Percentiles rank a stretch among this genome's conserved stretches.
Conservation (phyloP, 345 rosid genomes). For the Aquilaria malaccensis region DNA sequence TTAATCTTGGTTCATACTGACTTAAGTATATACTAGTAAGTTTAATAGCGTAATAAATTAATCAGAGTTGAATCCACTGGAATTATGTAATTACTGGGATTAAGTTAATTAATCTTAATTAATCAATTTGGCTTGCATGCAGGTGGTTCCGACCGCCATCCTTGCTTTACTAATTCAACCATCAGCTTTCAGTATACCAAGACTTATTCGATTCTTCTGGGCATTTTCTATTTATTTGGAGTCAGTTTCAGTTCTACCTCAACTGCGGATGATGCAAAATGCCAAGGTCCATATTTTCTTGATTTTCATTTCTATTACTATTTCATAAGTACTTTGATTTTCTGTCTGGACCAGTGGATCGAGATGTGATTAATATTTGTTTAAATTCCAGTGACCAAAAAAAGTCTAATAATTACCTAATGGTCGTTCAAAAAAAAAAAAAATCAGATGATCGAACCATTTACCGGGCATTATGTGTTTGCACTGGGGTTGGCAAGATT, state of each 20-base stretch:
- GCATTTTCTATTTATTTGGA: constrained; percentile 62
- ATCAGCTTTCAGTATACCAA: constrained; percentile 7
- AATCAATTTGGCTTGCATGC: not conserved
- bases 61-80: no score
- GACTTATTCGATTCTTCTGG: constrained; percentile 28
- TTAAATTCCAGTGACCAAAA: no score
- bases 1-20: no score
- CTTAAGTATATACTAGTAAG: no score
- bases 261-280: constrained; percentile 83
- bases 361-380: no score
- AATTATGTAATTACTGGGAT: no score
- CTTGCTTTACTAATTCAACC: constrained; percentile 58
- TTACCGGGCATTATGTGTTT: constrained; percentile 79
- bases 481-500: constrained; percentile 74
- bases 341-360: not conserved
- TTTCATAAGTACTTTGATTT: not conserved
- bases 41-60: no score
- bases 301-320: not conserved
- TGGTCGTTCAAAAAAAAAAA: no score
- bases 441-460: constrained; percentile 78
- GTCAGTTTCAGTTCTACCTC: constrained; percentile 79
- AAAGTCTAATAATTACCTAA: no score
- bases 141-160: constrained; percentile 61
- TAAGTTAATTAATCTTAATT: no score
- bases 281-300: constrained; percentile 41